Percentiles rank a stretch among this genome's conserved stretches.
Evolutionary conservation across 352 stramenopile species (phyloP).

Genomic region (Phytophthora niederhauseri): DNA sequence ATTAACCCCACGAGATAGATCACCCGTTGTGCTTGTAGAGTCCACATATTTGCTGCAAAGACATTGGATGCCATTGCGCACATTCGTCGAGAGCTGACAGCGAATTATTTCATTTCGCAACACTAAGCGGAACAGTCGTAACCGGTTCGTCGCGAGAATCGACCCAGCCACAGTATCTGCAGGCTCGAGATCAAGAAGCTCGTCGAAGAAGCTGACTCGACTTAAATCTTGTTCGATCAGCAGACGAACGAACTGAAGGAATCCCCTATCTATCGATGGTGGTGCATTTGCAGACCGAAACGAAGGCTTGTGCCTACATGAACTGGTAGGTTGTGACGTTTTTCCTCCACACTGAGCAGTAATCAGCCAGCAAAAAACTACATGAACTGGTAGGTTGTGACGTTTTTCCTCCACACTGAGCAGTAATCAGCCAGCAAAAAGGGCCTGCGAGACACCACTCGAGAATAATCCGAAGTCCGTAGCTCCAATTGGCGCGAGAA

Average conservation of each 20-base stretch:
- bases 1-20: background rate
- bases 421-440: constrained; percentile 40
- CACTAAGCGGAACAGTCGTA: constrained; percentile 30
- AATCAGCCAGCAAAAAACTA: constrained; percentile 46
- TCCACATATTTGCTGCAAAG: constrained; percentile 18
- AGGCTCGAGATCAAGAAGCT: constrained; percentile 20
- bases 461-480: constrained; percentile 37
- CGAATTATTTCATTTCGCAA: constrained; percentile 21
- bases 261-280: constrained; percentile 35
- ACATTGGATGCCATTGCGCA: constrained; percentile 11
- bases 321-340: background rate
- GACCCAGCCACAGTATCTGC: background rate
- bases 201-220: constrained; percentile 34
- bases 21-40: background rate
- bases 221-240: constrained; percentile 45
- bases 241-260: constrained; percentile 49
- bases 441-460: constrained; percentile 32
- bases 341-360: background rate
- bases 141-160: constrained; percentile 14
- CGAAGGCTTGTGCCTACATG: background rate
- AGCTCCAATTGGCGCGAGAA: constrained; percentile 24
- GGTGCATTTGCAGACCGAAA: constrained; percentile 1
- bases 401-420: background rate
- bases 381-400: too few species aligned
- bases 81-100: constrained; percentile 9